Base-by-base conservation (phyloP, 176 grass and related monocot species). In the Avena insularis region DNA sequence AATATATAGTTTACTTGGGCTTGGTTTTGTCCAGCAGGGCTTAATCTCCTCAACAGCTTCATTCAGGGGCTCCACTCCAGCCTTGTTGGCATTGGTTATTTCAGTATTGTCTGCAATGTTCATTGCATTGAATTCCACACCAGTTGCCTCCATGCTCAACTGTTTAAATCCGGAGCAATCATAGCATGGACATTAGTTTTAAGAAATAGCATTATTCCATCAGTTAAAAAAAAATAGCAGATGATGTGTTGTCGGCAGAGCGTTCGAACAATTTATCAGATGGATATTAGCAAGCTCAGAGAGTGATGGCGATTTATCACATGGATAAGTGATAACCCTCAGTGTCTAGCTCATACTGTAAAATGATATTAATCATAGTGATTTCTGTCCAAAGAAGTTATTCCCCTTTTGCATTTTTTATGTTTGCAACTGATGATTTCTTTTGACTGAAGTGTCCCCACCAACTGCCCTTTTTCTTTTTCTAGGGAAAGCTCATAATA, bases 1-100 rank as follows among this genome's bases (percentile, higher is more conserved):
- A 89, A 77, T 60, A 0, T 13, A 17, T 19, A 69, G 7, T 78
- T 89, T 89, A 84, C 97, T 96, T 89, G 62, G 82, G 79, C 77
- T 89, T 88, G 94, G 92, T 86, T 89, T 96, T 36, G 79, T 46
- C 92, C 92, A 99, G 65, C 97, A 99, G 53, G 91, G 90, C 40
- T 86, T 94, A 80, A 94, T 75, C 61, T 90, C 89, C 92, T 86
- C 84, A 2, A 69, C 78, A 45, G 67, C 33, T 8, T 87, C 88
- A 78, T 82, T 86, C 49, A 47, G 79, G 67, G 87, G 46, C 17
- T 87, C 88, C 27, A 87, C 59, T 64, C 54, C 85, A 78, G 25
- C 67, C 29, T 13, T 77, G 47, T 85, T 48, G 5, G 14, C 25
- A 55, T 80, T 45, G 47, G 69, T 88, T 11, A 77, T 33, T 62